These are phyloP conservation scores for Haematococcus lacustris DNA, from an alignment of 139 green algal species.

Conservation along the genomic window DNA sequence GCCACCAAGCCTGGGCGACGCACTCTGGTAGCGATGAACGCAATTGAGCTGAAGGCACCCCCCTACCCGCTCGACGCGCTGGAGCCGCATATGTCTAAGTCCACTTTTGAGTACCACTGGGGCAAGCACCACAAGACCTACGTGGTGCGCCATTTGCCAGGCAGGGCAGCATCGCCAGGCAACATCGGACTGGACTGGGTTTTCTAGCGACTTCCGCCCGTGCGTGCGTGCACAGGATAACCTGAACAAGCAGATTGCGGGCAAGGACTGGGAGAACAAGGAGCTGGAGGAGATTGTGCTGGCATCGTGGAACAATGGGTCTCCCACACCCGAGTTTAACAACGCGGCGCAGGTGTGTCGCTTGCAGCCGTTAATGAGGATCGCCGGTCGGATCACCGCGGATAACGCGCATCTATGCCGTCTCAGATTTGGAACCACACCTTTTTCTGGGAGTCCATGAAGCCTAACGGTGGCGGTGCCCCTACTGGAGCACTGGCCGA, in stretches of 20 bases:
- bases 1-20: conserved; percentile 4
- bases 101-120: conserved; percentile 67
- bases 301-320: conserved; percentile 76
- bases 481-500: conserved; percentile 67
- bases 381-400: too few species aligned
- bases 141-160: conserved; percentile 31
- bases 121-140: conserved; percentile 91
- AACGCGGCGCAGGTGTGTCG: conserved; percentile 68
- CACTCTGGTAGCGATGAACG: conserved; percentile 24
- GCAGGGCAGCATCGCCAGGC: conserved; percentile 19
- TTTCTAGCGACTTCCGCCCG: too few species aligned
- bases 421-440: conserved; percentile 86
- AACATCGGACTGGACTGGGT: too few species aligned
- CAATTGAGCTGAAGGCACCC: conserved; percentile 38
- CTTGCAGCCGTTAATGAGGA: too few species aligned
- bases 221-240: too few species aligned
- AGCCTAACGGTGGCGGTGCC: conserved; percentile 64
- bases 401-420: too few species aligned
- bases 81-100: conserved; percentile 65
- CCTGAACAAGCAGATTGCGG: conserved; percentile 90
- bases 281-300: conserved; percentile 75
- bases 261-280: conserved; percentile 75
- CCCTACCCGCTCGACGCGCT: conserved; percentile 61
- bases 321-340: conserved; percentile 86
- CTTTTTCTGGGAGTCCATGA: conserved; percentile 92